Conservation (phyloP, 305 asterid genomes). For the Fraxinus platypoda region DNA sequence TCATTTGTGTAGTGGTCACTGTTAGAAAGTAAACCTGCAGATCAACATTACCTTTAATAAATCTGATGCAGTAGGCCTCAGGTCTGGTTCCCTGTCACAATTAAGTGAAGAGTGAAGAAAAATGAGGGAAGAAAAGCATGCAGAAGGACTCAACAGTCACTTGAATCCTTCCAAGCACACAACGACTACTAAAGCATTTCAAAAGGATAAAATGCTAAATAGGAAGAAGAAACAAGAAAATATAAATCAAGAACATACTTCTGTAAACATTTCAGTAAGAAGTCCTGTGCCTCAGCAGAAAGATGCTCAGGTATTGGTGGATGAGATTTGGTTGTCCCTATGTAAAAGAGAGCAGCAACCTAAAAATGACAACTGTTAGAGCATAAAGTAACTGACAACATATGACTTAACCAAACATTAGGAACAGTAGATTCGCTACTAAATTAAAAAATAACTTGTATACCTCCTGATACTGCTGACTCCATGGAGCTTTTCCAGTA, state of each 20-base stretch:
- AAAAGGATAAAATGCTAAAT: constrained; percentile 12
- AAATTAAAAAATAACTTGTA: constrained; percentile 14
- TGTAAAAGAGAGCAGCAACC: constrained; percentile 97
- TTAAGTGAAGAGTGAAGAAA: constrained; percentile 26
- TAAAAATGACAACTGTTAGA: constrained; percentile 34
- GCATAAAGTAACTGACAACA: constrained; percentile 5
- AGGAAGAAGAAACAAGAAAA: constrained; percentile 10
- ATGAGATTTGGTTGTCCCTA: constrained; percentile 97
- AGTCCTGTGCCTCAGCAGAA: constrained; percentile 84
- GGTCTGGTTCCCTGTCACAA: constrained; percentile 80
- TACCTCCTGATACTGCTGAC: constrained; percentile 98
- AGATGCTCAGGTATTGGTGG: constrained; percentile 99
- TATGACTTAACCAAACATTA: neutral
- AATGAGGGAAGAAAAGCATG: constrained; percentile 7
- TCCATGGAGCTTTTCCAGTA: constrained; percentile 99
- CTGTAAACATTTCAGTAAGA: constrained; percentile 82
- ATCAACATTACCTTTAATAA: constrained; percentile 67
- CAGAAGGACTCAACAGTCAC: constrained; percentile 6
- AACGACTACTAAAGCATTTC: constrained; percentile 12
- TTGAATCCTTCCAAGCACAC: constrained; percentile 4
- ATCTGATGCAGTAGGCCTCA: constrained; percentile 83
- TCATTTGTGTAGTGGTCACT: neutral
- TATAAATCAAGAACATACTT: constrained; percentile 52
- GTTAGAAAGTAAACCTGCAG: constrained; percentile 15
- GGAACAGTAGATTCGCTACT: constrained; percentile 3